Evolutionary conservation across 371 early-diverging fungal genomes (phyloP), one percentile per base, ranked within the genome.

Genomic region (Apophysomyces sp.): DNA sequence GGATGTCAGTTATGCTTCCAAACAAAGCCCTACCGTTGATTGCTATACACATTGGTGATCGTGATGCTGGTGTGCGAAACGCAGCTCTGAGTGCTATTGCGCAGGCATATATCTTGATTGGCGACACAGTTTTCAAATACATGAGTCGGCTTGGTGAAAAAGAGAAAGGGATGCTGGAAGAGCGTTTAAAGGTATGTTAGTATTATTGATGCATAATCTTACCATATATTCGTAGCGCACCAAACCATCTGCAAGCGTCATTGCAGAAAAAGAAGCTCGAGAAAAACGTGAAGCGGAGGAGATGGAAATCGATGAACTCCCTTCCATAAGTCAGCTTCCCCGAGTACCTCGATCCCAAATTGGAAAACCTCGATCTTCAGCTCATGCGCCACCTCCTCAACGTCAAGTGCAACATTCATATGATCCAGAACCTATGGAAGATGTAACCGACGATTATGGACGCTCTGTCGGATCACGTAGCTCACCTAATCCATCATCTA

Each of bases 61-160:
- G 91, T 5, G 96, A 95, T 67, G 85, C 93, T 34, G 77, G 76
- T 55, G 95, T 94, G 13, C 82, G 96, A 16, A 88, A 88, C 41
- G 92, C 89, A 4, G 90, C 93, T 0, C 66, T 96, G 55, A 84
- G 74, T 41, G 87, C 82, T 6, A 72, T 96, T 51, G 86, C 88
- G 4, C 86, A 92, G 40, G 88, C 89, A 0, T 92, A 90, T 65
- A 74, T 86, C 57, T 73, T 89, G 4, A 76, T 91, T 9, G 94
- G 92, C 1, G 92, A 90, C 57, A 71, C 76, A 12, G 82, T 94
- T 12, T 92, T 83, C 75, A 89, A 89, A 60, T 75, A 87, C 53
- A 67, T 94, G 26, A 91, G 89, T 4, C 69, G 83, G n/a, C 58
- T 95, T 4, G 74, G 87, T 2, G 93, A 92, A 37, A 93, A 92